Base-by-base conservation (phyloP, 148 eudicot genomes). In the Drosera capensis region DNA sequence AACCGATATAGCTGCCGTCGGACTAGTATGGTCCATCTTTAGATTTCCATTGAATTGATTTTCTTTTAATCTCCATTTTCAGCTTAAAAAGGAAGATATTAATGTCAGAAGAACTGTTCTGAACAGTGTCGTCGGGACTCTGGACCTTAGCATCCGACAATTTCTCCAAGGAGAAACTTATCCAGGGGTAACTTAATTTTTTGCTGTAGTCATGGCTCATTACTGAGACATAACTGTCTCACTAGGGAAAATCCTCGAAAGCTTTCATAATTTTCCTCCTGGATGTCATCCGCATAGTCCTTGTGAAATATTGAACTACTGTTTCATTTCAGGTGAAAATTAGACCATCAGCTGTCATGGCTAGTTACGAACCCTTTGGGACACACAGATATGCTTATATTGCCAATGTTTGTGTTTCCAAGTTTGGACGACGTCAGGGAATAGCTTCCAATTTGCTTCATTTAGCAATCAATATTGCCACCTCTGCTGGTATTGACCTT, bases 121-220 rank as follows among this genome's bases (percentile, higher is more conserved):
- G 30, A 79, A 66, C 66, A 83, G 94, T 52, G 65, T 83, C 39
- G 87, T 79, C 35, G 94, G 87, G 53, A 83, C 94, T 49, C 61
- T 83, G 54, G 94, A 79, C 52, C 65, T 83, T 25, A 75, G 83
- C 60, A 68, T 83, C 45, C 71, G 80, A 12, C 87, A 73, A 49
- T 73, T 72, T 62, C 44, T 71, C 34, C 78, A 45, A 25, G 76
- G 94, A 16, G 87, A 83, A 68, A 73, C 68, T 45, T 76, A 79
- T 66, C 94, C 87, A 26, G 84, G 78, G 80, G 94, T 78, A 70
- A 17, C 44, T 60, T 41, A 18, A 17, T 2, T 41, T 16, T 12
- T 19, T 2, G 23, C 45, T 41, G 22, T 23, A 41, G 17, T n/a
- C 2, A 18, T 41, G 1, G 13, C 14, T 9, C 23, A 41, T n/a